Evolutionary conservation across 2,329 filamentous ascomycete species (phyloP), one percentile per base, ranked within the genome.

Genomic region (Cercospora zeae-maydis): DNA sequence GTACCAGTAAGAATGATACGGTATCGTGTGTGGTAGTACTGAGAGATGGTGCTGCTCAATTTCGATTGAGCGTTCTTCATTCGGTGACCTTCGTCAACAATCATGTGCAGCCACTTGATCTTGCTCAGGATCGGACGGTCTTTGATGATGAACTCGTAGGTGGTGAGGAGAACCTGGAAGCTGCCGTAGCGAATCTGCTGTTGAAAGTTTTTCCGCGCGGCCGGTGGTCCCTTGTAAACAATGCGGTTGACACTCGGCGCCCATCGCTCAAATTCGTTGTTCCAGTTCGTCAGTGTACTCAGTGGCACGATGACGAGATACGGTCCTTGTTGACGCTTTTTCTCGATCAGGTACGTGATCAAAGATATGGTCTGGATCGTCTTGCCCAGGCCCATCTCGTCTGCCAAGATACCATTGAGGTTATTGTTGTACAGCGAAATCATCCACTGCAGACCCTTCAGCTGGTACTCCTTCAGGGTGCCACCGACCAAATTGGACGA

Each of bases 71-170:
- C 85, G 78, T 99, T 99, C 85, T 99, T 99, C 95, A 99, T 99
- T 76, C 95, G 92, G 78, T 99, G 95, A 79, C 95, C 95, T 82
- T 99, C 95, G 73, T 99, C 95, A 69, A 99, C 95, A 72, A 99
- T 98, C 95, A 99, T 98, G 80, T 99, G 95, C 72, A 97, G 89
- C 95, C 95, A 99, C 79, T 98, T 98, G 79, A 99, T 93, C 83
- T 98, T 98, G 82, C 91, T 96, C 11, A 99, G 81, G 69, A 99
- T 84, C 0, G 93, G 93, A 36, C 95, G 88, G 74, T 99, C 95
- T 80, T 98, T 99, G 85, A 99, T 99, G 79, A 99, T 96, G 80
- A 98, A 99, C 77, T 99, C 95, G 79, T 99, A 99, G 0, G 95
- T 99, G 1, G 95, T 99, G 63, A 99, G 84, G 10, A 99, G 81